A percentile compares a stretch with the other conserved stretches of the same genome.
phyloP scores from a whole-genome alignment of 2,329 filamentous ascomycete species.

The Cladosporium sp. region DNA sequence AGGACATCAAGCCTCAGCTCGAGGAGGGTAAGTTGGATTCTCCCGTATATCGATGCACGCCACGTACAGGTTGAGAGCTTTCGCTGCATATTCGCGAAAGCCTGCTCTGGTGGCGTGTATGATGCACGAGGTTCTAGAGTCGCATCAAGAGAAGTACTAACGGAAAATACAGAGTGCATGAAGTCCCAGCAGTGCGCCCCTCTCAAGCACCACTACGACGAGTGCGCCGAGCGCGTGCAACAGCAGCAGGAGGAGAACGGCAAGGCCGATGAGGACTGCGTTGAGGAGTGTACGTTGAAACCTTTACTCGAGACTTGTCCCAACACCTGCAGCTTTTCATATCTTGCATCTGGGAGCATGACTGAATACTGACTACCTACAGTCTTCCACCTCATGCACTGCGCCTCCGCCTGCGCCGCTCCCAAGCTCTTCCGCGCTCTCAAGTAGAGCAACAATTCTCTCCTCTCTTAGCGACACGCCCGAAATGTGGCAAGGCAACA shows the following conservation, averaged over 20 bases:
- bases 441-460: constrained; percentile 59
- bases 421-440: constrained; percentile 92
- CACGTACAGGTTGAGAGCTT: too few species aligned
- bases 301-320: neutral
- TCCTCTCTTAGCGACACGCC: neutral
- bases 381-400: constrained; percentile 99
- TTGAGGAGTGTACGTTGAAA: constrained; percentile 87
- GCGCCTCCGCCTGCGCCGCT: constrained; percentile 85
- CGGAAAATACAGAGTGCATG: constrained; percentile 67
- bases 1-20: constrained; percentile 74
- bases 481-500: neutral
- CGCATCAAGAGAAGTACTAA: constrained; percentile 1
- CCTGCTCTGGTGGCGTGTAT: too few species aligned
- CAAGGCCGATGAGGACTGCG: constrained; percentile 87
- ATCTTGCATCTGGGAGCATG: neutral
- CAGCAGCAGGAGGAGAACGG: constrained; percentile 64
- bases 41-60: neutral
- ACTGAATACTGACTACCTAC: constrained; percentile 10
- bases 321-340: neutral
- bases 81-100: too few species aligned
- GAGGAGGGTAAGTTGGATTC: constrained; percentile 74
- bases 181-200: constrained; percentile 79
- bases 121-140: too few species aligned
- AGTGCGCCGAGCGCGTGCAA: constrained; percentile 94
- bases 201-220: constrained; percentile 95